phyloP scores from a whole-genome alignment of 2,329 filamentous ascomycete genomes.

The Huntiella moniliformis region DNA sequence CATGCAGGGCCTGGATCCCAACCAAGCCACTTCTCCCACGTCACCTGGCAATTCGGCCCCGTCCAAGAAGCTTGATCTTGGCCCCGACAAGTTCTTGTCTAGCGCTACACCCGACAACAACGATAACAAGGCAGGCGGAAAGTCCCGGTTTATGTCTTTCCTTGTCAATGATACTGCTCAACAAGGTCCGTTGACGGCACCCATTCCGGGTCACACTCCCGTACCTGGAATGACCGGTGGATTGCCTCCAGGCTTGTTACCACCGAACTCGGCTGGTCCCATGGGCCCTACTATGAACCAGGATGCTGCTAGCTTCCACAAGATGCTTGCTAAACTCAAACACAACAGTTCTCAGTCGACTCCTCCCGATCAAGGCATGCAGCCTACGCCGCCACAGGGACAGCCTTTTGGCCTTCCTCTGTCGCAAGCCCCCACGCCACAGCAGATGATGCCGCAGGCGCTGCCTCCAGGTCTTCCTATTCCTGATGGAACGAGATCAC shows the following conservation, averaged over 20 bases:
- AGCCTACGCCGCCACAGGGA: constrained; percentile 3
- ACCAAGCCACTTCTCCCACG: background rate
- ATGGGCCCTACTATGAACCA: constrained; percentile 32
- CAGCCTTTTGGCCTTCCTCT: background rate
- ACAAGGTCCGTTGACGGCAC: constrained; percentile 9
- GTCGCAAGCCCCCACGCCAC: constrained; percentile 1
- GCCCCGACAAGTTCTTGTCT: constrained; percentile 62
- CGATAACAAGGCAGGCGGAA: constrained; percentile 18
- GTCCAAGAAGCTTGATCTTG: constrained; percentile 31
- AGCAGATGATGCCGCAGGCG: constrained; percentile 25
- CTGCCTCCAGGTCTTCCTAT: constrained; percentile 14
- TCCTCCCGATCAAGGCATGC: constrained; percentile 22
- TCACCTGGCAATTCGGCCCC: constrained; percentile 3
- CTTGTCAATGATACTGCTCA: constrained; percentile 25
- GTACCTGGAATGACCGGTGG: constrained; percentile 5
- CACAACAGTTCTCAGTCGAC: constrained; percentile 27
- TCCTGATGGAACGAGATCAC: constrained; percentile 3
- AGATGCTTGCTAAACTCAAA: constrained; percentile 66
- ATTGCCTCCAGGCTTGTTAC: background rate
- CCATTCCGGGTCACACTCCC: constrained; percentile 6
- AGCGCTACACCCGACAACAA: constrained; percentile 31
- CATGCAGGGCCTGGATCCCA: constrained; percentile 14
- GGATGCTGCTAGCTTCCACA: constrained; percentile 45
- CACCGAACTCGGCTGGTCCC: constrained; percentile 12
- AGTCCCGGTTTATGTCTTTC: constrained; percentile 70